These are phyloP conservation scores for Stemphylium vesicarium DNA, from an alignment of 2,329 filamentous ascomycete species.

Conservation along the genomic window DNA sequence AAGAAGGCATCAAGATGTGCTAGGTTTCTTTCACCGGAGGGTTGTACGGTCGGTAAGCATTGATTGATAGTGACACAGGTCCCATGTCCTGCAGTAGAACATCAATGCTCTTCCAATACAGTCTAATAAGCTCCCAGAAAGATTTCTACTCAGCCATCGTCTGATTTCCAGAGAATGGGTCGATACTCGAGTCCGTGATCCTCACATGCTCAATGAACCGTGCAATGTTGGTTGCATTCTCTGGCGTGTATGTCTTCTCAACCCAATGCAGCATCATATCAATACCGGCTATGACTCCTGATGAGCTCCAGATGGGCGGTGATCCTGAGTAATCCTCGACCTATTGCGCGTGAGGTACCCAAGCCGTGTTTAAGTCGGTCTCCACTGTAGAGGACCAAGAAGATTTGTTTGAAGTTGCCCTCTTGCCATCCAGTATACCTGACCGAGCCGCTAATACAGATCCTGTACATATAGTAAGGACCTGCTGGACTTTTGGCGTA, in stretches of 20 bases:
- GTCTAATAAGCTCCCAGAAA: neutral
- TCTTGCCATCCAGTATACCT: constrained; percentile 64
- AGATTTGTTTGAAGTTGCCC: constrained; percentile 53
- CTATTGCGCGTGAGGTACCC: constrained; percentile 68
- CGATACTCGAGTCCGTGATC: constrained; percentile 55
- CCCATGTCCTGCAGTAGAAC: no score
- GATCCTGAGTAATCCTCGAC: constrained; percentile 63
- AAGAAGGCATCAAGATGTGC: no score
- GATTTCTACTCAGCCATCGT: constrained; percentile 6
- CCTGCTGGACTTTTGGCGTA: constrained; percentile 58
- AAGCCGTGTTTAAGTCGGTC: constrained; percentile 61
- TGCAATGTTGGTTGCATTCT: constrained; percentile 58
- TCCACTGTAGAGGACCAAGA: constrained; percentile 46
- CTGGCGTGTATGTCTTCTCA: constrained; percentile 58
- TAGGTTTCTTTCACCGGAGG: no score
- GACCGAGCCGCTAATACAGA: constrained; percentile 62
- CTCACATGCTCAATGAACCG: constrained; percentile 65
- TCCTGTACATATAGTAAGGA: constrained; percentile 72
- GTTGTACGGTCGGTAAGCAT: no score
- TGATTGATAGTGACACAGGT: no score
- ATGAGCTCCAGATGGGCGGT: constrained; percentile 63
- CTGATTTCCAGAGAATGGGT: constrained; percentile 59
- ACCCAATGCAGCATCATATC: constrained; percentile 65
- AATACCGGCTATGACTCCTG: constrained; percentile 67
- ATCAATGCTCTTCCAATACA: no score